Percentiles rank a stretch among this genome's conserved stretches.
phyloP scores from a whole-genome alignment of 495 filamentous ascomycete genomes.

The Penicillium odoratum region DNA sequence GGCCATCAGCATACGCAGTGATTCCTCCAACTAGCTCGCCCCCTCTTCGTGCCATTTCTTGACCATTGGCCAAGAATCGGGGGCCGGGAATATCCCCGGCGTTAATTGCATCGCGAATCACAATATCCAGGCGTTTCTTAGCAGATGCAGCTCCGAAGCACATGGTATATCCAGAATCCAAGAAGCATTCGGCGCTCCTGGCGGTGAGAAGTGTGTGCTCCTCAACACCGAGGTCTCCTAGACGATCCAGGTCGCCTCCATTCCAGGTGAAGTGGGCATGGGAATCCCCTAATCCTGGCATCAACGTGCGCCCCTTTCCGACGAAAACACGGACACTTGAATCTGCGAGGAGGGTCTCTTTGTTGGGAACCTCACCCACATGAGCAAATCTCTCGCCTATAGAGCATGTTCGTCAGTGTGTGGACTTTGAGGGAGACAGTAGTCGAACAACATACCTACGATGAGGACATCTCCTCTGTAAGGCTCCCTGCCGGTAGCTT shows the following conservation, averaged over 20 bases:
- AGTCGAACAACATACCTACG: conserved; percentile 15
- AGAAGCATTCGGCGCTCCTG: conserved; percentile 40
- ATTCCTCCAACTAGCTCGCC: conserved; percentile 49
- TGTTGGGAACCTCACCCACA: too few relatives aligned
- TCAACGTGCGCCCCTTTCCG: conserved; percentile 33
- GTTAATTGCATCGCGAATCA: conserved; percentile 57
- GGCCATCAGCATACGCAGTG: conserved; percentile 48
- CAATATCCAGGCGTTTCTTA: conserved; percentile 48
- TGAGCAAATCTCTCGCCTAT: too few relatives aligned
- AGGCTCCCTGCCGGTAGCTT: conserved; percentile 45
- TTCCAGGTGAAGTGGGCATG: conserved; percentile 56
- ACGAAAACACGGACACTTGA: too few relatives aligned
- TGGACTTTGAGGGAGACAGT: too few relatives aligned
- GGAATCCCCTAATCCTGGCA: conserved; percentile 48
- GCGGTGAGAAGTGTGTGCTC: conserved; percentile 51
- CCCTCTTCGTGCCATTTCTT: conserved; percentile 47
- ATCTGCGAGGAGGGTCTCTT: too few relatives aligned
- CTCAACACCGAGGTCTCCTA: conserved; percentile 44
- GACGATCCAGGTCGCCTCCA: conserved; percentile 35
- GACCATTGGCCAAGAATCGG: conserved; percentile 47
- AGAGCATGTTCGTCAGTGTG: too few relatives aligned
- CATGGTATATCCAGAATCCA: conserved; percentile 50
- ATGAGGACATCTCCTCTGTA: conserved; percentile 53
- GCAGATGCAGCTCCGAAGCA: conserved; percentile 54
- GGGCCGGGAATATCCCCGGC: conserved; percentile 54